Evolutionary conservation across 768 basidiomycete species (phyloP), one percentile per base, ranked within the genome.

Genomic region (Ramaria rubella): DNA sequence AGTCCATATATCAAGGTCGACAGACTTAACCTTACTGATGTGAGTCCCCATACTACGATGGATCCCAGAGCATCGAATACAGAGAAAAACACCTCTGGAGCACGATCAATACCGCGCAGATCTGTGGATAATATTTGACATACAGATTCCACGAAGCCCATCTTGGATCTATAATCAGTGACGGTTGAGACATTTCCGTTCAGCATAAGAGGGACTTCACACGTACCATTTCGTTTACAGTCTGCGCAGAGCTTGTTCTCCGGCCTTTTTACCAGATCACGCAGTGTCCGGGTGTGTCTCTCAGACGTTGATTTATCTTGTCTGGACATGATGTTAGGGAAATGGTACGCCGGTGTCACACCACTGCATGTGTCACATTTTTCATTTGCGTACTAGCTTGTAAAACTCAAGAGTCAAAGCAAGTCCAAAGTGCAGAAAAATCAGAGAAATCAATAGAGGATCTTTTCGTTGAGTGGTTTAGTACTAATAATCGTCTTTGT

Each of bases 91-190:
- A 23, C 95, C 95, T 26, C 91, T 94, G 60, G 21, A 55, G 49
- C 33, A 8, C 2, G 36, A 52, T 55, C 29, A 51, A 55, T 53
- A 34, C 24, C 34, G 12, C 8, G 2, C 51, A 19, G 31, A 27
- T 15, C 46, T 24, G 30, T 5, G 24, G n/a, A 26, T 19, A 6
- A 5, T 17, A 27, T 30, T 46, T 5, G 31, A 65, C 84, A 61
- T 67, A 92, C 89, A 97, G 71, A 69, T 97, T 98, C 89, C 94
- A 96, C 7, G 92, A 93, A 42, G 95, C 95, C 95, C 95, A 99
- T 63, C 95, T 80, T 43, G 95, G 91, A 77, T 98, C 94, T 96
- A 61, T 15, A 29, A n/a, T 46, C 19, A 14, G 49, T 24, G 38
- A 60, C 57, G 48, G 44, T 55, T 52, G n/a, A 30, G 42, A 40